Evolutionary conservation across 148 eudicot genomes (phyloP).

Genomic region (Nepenthes gracilis): DNA sequence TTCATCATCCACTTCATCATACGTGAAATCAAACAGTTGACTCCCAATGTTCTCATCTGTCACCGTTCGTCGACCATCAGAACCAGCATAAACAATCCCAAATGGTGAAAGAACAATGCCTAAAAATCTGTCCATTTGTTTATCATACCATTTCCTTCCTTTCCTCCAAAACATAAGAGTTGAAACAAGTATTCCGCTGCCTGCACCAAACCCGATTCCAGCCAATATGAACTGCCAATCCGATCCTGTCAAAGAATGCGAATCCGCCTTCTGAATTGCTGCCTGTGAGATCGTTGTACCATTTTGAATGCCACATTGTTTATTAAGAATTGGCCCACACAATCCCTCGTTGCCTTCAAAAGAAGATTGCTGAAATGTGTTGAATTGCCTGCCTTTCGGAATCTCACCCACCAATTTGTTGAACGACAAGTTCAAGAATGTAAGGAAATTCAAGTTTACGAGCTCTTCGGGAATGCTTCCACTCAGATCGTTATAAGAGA

Average conservation of each 20-base stretch:
- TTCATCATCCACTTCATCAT: constrained; percentile 4
- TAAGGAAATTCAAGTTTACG: constrained; percentile 9
- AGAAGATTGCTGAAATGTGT: constrained; percentile 17
- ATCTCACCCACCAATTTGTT: constrained; percentile 19
- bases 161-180: constrained; percentile 20
- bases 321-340: constrained; percentile 10
- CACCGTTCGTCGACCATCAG: constrained; percentile 8
- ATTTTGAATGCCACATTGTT: constrained; percentile 21
- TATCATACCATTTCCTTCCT: constrained; percentile 24
- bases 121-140: constrained; percentile 12
- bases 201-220: constrained; percentile 37
- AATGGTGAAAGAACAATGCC: constrained; percentile 13
- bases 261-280: not conserved
- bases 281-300: not conserved
- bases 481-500: constrained; percentile 22
- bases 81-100: constrained; percentile 16
- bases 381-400: constrained; percentile 20
- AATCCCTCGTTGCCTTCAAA: constrained; percentile 14
- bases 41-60: constrained; percentile 16
- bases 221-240: constrained; percentile 29
- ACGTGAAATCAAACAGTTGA: constrained; percentile 9
- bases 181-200: constrained; percentile 25
- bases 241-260: not conserved
- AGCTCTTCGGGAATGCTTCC: constrained; percentile 22
- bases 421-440: constrained; percentile 15